Evolutionary conservation across 1,284 basidiomycete genomes (phyloP), one percentile per base, ranked within the genome.

Genomic region (Fomitopsis schrenkii): DNA sequence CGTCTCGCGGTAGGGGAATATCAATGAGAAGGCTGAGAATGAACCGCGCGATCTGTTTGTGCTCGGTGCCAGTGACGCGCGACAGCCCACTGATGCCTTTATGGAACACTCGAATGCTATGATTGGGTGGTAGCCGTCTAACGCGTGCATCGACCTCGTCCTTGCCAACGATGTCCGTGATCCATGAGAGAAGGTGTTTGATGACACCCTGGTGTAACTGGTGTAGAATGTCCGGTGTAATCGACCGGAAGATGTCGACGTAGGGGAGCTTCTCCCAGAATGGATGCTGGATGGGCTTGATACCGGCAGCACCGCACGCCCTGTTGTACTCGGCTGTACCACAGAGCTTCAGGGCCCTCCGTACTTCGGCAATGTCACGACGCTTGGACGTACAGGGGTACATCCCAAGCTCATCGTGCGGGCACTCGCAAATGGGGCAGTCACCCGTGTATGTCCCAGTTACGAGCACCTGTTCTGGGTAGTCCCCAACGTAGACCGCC

Each of bases 221-320:
- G 36, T 67, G 66, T 3, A 67, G 55, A 15, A 67, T 33, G 52
- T 67, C 66, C 1, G 77, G 77, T 2, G 77, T 76, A 17, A 80
- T 73, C 2, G 69, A 67, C 0, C 36, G 26, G 58, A 68, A 74
- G 41, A 79, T 76, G 62, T 80, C 64, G n/a, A 46, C 42, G 52
- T 68, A 66, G 0, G 76, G 75, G 15, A 78, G 67, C 9, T 63
- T 64, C 10, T 66, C 57, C 76, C 76, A 80, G 62, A 78, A 79
- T 0, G 77, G 79, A 7, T 68, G 59, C 19, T 26, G 30, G n/a
- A 67, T 57, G 5, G 64, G 58, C 22, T 66, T 63, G n/a, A 57
- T 44, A 30, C 36, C 30, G 30, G 12, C 28, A 14, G 3, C 10
- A 36, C 10, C 17, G 33, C 50, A 53, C 15, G 30, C 33, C 1